Evolutionary conservation across 2,329 filamentous ascomycete genomes (phyloP).

Genomic region (Karstenula rhodostoma): DNA sequence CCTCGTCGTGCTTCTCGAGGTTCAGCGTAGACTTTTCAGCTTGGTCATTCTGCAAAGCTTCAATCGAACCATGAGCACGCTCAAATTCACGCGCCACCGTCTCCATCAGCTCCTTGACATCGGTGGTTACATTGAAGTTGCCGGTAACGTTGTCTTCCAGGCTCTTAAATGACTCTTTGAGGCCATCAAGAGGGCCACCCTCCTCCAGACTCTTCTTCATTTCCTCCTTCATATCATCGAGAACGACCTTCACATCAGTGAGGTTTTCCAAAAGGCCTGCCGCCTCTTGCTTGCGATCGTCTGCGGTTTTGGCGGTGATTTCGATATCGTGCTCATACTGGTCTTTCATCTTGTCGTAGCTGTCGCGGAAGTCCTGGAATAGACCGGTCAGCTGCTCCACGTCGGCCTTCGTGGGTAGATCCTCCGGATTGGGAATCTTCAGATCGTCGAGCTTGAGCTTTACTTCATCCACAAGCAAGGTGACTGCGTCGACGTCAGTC

Average conservation of each 20-base stretch:
- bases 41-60: slow-evolving; percentile 80
- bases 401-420: slow-evolving; percentile 79
- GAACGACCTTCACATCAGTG: slow-evolving; percentile 76
- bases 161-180: slow-evolving; percentile 69
- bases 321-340: slow-evolving; percentile 78
- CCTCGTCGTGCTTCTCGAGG: slow-evolving; percentile 68
- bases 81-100: slow-evolving; percentile 88
- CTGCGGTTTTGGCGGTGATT: slow-evolving; percentile 78
- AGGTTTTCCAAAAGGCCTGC: slow-evolving; percentile 80
- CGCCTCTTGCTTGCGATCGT: slow-evolving; percentile 85
- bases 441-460: slow-evolving; percentile 80
- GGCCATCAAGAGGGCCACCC: slow-evolving; percentile 69
- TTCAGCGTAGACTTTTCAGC: slow-evolving; percentile 66
- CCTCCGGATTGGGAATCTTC: slow-evolving; percentile 73
- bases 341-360: slow-evolving; percentile 73
- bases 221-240: slow-evolving; percentile 80
- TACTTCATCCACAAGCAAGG: slow-evolving; percentile 83
- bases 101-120: slow-evolving; percentile 69
- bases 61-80: slow-evolving; percentile 79
- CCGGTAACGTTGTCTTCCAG: slow-evolving; percentile 71
- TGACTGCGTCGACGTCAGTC: slow-evolving; percentile 80
- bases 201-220: slow-evolving; percentile 80
- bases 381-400: slow-evolving; percentile 68
- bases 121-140: slow-evolving; percentile 54
- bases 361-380: slow-evolving; percentile 61